A percentile compares a stretch with the other conserved stretches of the same genome.
phyloP scores from a whole-genome alignment of 1,284 basidiomycete species.

The Baeospora myosura region DNA sequence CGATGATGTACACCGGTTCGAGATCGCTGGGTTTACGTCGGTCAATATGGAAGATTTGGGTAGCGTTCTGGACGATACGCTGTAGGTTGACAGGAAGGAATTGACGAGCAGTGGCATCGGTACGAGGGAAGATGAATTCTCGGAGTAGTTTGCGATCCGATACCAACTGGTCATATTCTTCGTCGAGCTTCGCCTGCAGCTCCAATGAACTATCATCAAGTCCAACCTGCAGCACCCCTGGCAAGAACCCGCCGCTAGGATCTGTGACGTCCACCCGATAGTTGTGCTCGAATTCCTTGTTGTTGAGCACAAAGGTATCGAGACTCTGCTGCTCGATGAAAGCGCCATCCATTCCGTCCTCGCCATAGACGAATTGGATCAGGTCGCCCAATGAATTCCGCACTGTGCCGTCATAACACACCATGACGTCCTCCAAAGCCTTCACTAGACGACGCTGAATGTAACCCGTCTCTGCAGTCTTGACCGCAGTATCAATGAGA shows the following conservation, averaged over 20 bases:
- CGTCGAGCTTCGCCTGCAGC: constrained; percentile 85
- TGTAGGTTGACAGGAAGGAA: constrained; percentile 91
- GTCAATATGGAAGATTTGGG: constrained; percentile 97
- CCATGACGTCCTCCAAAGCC: constrained; percentile 95
- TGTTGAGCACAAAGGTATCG: constrained; percentile 79
- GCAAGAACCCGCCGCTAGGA: constrained; percentile 66
- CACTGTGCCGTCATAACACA: constrained; percentile 96
- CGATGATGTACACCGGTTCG: constrained; percentile 82
- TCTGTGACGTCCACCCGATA: constrained; percentile 93
- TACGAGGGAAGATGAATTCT: constrained; percentile 77
- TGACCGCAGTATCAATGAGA: constrained; percentile 98
- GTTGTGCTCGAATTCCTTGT: constrained; percentile 82
- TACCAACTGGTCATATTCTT: constrained; percentile 75
- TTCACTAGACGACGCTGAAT: constrained; percentile 98
- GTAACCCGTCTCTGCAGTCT: constrained; percentile 99
- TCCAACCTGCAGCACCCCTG: constrained; percentile 87
- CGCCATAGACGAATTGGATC: constrained; percentile 95
- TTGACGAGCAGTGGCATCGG: constrained; percentile 65
- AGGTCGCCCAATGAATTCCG: constrained; percentile 94
- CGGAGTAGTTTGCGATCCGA: constrained; percentile 77
- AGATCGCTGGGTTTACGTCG: constrained; percentile 89
- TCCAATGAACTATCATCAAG: constrained; percentile 85
- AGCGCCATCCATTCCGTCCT: constrained; percentile 98
- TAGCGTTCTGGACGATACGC: constrained; percentile 92
- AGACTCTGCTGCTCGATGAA: constrained; percentile 95